Percentiles rank a stretch among this genome's conserved stretches.
Evolutionary conservation across 805 yeast genomes (phyloP).

Genomic region (Wickerhamiella sergipiensis): DNA sequence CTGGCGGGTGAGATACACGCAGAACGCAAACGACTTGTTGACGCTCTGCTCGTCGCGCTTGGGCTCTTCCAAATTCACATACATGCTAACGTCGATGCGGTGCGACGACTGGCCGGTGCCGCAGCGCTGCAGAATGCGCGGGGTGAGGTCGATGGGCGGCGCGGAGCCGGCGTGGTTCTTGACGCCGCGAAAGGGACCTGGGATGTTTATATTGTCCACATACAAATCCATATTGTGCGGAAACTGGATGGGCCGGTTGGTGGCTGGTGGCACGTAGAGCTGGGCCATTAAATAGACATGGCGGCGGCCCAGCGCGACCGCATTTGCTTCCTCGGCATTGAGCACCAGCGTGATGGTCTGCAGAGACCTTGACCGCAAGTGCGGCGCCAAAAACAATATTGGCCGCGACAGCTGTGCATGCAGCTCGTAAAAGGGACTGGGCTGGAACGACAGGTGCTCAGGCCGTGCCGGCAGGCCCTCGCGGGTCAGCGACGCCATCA

Average conservation of each 20-base stretch:
- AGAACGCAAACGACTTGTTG: conserved; percentile 29
- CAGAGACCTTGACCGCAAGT: conserved; percentile 3
- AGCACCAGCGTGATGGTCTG: conserved; percentile 28
- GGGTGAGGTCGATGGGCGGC: conserved; percentile 67
- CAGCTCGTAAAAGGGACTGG: conserved; percentile 20
- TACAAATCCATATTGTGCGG: conserved; percentile 61
- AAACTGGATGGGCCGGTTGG: conserved; percentile 33
- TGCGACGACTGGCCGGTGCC: neutral
- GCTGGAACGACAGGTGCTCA: conserved; percentile 9
- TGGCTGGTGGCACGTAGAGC: conserved; percentile 8
- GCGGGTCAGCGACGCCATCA: neutral
- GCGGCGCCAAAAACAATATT: conserved; percentile 11
- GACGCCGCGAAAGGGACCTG: conserved; percentile 54
- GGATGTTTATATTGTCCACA: conserved; percentile 39
- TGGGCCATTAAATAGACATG: conserved; percentile 43
- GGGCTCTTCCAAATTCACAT: conserved; percentile 43
- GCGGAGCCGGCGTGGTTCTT: conserved; percentile 69
- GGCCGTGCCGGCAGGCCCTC: neutral
- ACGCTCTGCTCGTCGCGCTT: conserved; percentile 39
- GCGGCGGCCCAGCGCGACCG: conserved; percentile 24
- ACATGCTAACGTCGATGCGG: conserved; percentile 5
- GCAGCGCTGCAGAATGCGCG: conserved; percentile 22
- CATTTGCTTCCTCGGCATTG: conserved; percentile 28
- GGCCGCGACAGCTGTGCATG: conserved; percentile 12
- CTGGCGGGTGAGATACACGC: conserved; percentile 45